A percentile compares a stretch with the other conserved stretches of the same genome.
Conservation (phyloP, 495 filamentous ascomycete species). For the Aspergillus biplanus region DNA sequence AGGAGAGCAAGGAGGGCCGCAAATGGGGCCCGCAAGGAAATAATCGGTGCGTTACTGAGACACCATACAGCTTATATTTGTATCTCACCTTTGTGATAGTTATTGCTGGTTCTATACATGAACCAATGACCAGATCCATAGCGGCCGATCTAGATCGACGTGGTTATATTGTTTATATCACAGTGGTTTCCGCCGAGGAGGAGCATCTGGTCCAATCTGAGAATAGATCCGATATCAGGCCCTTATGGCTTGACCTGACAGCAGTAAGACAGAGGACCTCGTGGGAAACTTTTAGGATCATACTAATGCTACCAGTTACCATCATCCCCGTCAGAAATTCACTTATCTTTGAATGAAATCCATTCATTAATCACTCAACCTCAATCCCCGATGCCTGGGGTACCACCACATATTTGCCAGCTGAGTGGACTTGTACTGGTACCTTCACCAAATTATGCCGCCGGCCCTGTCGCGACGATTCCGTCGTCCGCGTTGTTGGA, state of each 20-base stretch:
- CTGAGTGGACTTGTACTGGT: slow-evolving; percentile 80
- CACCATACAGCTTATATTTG: background rate
- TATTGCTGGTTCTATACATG: slow-evolving; percentile 77
- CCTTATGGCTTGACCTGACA: slow-evolving; percentile 83
- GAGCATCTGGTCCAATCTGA: slow-evolving; percentile 77
- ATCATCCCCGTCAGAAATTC: slow-evolving; percentile 58
- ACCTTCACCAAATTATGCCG: slow-evolving; percentile 60
- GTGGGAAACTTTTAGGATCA: background rate
- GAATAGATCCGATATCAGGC: slow-evolving; percentile 75
- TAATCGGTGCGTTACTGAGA: slow-evolving; percentile 59
- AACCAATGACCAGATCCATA: slow-evolving; percentile 79
- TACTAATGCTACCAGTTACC: slow-evolving; percentile 48
- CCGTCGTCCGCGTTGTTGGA: slow-evolving; percentile 83
- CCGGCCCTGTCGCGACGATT: slow-evolving; percentile 80
- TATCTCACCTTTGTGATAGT: slow-evolving; percentile 48
- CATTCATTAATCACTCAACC: slow-evolving; percentile 67
- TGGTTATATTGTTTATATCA: slow-evolving; percentile 91
- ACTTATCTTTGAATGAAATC: slow-evolving; percentile 56
- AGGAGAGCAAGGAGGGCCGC: slow-evolving; percentile 74
- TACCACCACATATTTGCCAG: slow-evolving; percentile 71
- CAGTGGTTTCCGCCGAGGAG: slow-evolving; percentile 77
- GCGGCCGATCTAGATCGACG: slow-evolving; percentile 84
- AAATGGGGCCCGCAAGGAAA: slow-evolving; percentile 87
- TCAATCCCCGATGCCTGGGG: slow-evolving; percentile 70
- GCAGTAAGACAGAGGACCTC: slow-evolving; percentile 29